Conservation (phyloP, 805 yeast genomes). For the Kuraishia piskuri region DNA sequence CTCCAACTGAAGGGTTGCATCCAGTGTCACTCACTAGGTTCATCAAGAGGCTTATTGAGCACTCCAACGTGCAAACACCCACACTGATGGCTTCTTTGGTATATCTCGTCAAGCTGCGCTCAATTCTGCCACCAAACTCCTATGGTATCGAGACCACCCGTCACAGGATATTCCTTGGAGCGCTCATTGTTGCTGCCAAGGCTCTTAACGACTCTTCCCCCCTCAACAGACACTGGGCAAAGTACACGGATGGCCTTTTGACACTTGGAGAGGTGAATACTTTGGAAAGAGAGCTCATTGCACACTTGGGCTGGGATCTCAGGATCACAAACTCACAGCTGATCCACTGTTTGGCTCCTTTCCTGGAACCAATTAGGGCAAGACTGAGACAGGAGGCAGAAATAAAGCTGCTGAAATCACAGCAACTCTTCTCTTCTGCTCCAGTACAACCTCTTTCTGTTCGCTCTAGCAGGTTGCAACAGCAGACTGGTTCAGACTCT, state of each 20-base stretch:
- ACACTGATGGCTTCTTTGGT: slow-evolving; percentile 90
- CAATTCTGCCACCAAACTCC: slow-evolving; percentile 76
- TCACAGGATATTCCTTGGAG: slow-evolving; percentile 86
- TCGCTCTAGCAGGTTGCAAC: not conserved
- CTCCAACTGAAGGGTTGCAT: slow-evolving; percentile 21
- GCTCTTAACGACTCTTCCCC: slow-evolving; percentile 91
- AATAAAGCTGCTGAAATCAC: slow-evolving; percentile 5
- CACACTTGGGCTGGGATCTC: slow-evolving; percentile 80
- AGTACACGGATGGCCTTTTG: slow-evolving; percentile 82
- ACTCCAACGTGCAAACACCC: slow-evolving; percentile 90
- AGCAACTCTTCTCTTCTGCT: not conserved
- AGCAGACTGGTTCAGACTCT: not conserved
- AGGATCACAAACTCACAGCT: slow-evolving; percentile 65
- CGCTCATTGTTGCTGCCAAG: slow-evolving; percentile 87
- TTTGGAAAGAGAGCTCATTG: slow-evolving; percentile 82
- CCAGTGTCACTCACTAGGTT: slow-evolving; percentile 48
- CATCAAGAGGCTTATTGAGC: slow-evolving; percentile 61
- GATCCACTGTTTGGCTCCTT: slow-evolving; percentile 59
- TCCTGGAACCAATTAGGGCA: slow-evolving; percentile 64
- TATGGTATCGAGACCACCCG: slow-evolving; percentile 89
- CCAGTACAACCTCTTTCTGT: not conserved
- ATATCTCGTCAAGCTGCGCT: slow-evolving; percentile 69
- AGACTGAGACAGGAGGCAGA: slow-evolving; percentile 21
- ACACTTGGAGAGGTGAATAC: slow-evolving; percentile 74
- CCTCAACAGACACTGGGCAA: slow-evolving; percentile 92